These are phyloP conservation scores for Mycena filopes DNA, from an alignment of 768 basidiomycete species.

Conservation along the genomic window DNA sequence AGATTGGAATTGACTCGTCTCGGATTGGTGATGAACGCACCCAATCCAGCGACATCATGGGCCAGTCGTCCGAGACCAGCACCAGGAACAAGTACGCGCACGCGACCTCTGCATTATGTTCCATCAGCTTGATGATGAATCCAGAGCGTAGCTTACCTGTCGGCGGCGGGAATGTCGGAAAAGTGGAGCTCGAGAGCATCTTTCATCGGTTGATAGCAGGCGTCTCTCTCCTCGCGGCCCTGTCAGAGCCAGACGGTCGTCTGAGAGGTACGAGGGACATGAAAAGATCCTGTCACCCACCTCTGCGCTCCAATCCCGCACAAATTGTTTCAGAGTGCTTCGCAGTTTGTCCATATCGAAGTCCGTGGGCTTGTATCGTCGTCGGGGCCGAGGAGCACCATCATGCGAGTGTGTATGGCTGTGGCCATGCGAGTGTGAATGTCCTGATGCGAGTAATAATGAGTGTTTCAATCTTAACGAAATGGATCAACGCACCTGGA, in stretches of 20 bases:
- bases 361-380: constrained; percentile 65
- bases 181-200: constrained; percentile 77
- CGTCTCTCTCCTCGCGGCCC: constrained; percentile 82
- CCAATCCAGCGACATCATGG: constrained; percentile 86
- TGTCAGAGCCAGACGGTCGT: constrained; percentile 40
- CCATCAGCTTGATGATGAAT: constrained; percentile 2
- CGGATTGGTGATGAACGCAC: constrained; percentile 50
- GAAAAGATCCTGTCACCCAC: constrained; percentile 47
- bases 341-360: constrained; percentile 91
- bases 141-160: constrained; percentile 54
- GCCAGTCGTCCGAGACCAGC: constrained; percentile 90
- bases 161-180: constrained; percentile 59
- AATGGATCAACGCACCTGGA: constrained; percentile 13
- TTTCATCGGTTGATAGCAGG: constrained; percentile 85
- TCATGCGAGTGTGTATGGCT: constrained; percentile 39
- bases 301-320: constrained; percentile 92
- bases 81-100: constrained; percentile 89
- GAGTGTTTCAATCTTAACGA: neutral
- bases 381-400: constrained; percentile 31
- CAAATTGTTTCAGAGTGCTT: constrained; percentile 92
- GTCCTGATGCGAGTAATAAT: constrained; percentile 10
- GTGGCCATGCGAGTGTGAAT: constrained; percentile 28
- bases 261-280: neutral
- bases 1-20: neutral
- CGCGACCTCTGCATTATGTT: constrained; percentile 52